These are phyloP conservation scores for Spathaspora gorwiae DNA, from an alignment of 805 yeast species.

Conservation along the genomic window DNA sequence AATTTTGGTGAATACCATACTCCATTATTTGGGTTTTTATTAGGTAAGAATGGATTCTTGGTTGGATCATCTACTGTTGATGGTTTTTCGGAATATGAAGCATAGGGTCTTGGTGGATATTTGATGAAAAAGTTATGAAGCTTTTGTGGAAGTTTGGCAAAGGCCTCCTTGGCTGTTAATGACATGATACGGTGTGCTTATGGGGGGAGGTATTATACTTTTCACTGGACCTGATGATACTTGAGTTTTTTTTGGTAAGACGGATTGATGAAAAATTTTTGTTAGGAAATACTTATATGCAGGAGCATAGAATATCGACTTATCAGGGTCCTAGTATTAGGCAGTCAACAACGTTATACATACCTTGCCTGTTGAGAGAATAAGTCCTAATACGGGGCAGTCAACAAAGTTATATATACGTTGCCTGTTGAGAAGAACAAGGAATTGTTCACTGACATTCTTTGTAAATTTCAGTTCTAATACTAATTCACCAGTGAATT, in stretches of 20 bases:
- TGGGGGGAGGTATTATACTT: not conserved
- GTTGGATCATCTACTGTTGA: conserved; percentile 60
- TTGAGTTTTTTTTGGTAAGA: not conserved
- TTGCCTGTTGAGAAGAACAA: no score
- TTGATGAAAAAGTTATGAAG: conserved; percentile 71
- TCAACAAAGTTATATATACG: no score
- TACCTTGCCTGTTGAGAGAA: no score
- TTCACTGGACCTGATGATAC: not conserved
- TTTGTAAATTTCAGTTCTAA: not conserved
- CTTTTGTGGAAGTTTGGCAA: conserved; percentile 60
- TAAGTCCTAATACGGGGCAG: no score
- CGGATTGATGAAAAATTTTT: not conserved
- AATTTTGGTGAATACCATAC: conserved; percentile 71
- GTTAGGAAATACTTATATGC: not conserved
- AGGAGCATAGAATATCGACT: no score
- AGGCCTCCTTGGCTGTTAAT: conserved; percentile 40
- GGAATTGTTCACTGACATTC: not conserved
- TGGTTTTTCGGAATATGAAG: conserved; percentile 59
- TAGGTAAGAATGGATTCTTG: conserved; percentile 85
- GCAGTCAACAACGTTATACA: no score
- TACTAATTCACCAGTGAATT: no score
- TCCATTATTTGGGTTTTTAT: conserved; percentile 79
- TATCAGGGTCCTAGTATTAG: no score
- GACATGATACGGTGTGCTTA: conserved; percentile 13
- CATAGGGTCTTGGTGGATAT: conserved; percentile 82